These are phyloP conservation scores for Tolypocladium tropicale DNA, from an alignment of 2,329 filamentous ascomycete genomes.

Conservation along the genomic window DNA sequence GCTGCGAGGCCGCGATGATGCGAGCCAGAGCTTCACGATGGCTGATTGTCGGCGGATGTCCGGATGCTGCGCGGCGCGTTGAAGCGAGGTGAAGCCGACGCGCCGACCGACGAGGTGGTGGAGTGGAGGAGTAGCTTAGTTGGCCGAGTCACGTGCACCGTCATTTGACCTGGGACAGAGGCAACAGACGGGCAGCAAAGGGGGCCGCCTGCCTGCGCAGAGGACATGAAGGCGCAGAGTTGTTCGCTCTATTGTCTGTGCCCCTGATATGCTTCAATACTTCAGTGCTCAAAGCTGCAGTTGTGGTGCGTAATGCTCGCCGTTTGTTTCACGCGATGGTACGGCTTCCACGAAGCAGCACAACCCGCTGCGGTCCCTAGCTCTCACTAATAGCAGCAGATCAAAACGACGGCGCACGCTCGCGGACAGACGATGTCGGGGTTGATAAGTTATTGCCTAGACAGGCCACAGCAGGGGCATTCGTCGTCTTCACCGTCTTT, in stretches of 20 bases:
- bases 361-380: neutral
- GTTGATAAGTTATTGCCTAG: too few species aligned
- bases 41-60: constrained; percentile 34
- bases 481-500: neutral
- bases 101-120: neutral
- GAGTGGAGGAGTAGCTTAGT: neutral
- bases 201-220: too few species aligned
- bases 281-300: too few species aligned
- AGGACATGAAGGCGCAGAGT: too few species aligned
- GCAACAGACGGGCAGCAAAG: too few species aligned
- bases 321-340: neutral
- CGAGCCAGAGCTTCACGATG: constrained; percentile 18
- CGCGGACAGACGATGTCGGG: too few species aligned
- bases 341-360: neutral
- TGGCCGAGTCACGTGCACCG: neutral
- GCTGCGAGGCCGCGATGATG: constrained; percentile 1
- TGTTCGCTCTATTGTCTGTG: neutral
- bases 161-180: neutral
- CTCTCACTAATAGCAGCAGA: too few species aligned
- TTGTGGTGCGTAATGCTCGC: neutral
- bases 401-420: too few species aligned
- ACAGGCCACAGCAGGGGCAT: neutral
- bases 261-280: neutral
- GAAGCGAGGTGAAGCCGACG: constrained; percentile 29
- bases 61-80: constrained; percentile 23